Evolutionary conservation across 1,284 basidiomycete species (phyloP), one percentile per base, ranked within the genome.

Genomic region (Boletus sp.): DNA sequence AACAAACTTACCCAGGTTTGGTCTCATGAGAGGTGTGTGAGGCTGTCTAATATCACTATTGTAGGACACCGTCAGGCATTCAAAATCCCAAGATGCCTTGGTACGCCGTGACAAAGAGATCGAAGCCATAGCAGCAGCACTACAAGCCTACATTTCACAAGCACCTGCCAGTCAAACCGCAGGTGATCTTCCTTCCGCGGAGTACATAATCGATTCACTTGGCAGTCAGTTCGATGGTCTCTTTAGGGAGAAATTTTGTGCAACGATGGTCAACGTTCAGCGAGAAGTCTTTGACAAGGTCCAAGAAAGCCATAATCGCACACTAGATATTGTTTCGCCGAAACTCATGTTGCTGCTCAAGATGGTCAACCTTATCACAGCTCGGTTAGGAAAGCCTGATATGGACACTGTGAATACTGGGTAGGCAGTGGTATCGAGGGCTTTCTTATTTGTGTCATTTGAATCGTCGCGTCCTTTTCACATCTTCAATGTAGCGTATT

Each of bases 181-280:
- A 10, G 54, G 62, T 5, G 51, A 61, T 32, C 57, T 67, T 17
- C 65, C 72, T 2, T 64, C 74, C 5, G 51, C 66, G 0, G 72
- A 75, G n/a, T 67, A 72, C 43, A 63, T 81, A 46, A 44, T 76
- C 8, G 57, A 69, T 22, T 56, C 67, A 12, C 61, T 81, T 41
- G 61, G 70, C 20, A 70, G 70, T 17, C 64, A 68, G 1, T 54
- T 81, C 13, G 48, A 69, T 2, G 59, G 68, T 25, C 59, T 68
- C 8, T 64, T 77, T 19, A 72, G 66, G 17, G 56, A 69, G 1
- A 66, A 67, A 14, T 63, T 79, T 16, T 48, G 57, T 37, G 66
- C 72, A 1, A 58, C 70, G 9, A 57, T 81, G 10, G 54, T 62
- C 8, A 54, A 68, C 5, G 49, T 73, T 29, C 71, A 68, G 8